Base-by-base conservation (phyloP, 306 rosid species). In the Cercis canadensis region DNA sequence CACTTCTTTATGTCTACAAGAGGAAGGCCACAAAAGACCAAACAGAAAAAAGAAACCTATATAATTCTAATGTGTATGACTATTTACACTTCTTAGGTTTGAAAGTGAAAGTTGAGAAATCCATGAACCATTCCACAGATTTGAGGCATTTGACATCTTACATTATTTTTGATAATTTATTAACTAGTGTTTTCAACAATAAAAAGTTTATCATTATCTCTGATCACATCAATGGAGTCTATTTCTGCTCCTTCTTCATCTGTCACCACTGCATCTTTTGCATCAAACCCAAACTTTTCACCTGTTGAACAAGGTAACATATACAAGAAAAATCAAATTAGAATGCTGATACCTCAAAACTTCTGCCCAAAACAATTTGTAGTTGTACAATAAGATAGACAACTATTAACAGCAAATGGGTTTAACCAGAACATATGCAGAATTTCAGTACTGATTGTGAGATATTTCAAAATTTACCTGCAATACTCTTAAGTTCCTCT, bases 131-230 rank as follows among this genome's bases (percentile, higher is more conserved):
- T 59, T 50, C 13, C 62, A 36, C 18, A 11, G 15, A 57, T 70
- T 11, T 41, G 8, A 40, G 67, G 56, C 24, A 7, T 11, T 39
- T 78, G 58, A 34, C 19, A 60, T 51, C 63, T 51, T 56, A 49
- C 64, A 76, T 56, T 44, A 71, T 29, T 70, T 11, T 31, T 53
- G 32, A 43, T 24, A 50, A 15, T 39, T 5, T 24, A 4, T 5
- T n/a, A 17, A 3, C 43, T 41, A n/a, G n/a, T n/a, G 69, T 80
- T 64, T 71, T 75, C 83, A 77, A 75, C 71, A 56, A 90, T 74
- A 81, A 62, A 90, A 37, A 93, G 83, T 66, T 87, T 90, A 56
- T 93, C 98, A 73, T 88, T 85, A 73, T 93, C 98, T 85, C 96
- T 87, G 29, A 93, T 84, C 75, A 90, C 92, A 78, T 88, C 90